These are phyloP conservation scores for Moesziomyces sp. DNA, from an alignment of 1,284 basidiomycete genomes.

Conservation along the genomic window DNA sequence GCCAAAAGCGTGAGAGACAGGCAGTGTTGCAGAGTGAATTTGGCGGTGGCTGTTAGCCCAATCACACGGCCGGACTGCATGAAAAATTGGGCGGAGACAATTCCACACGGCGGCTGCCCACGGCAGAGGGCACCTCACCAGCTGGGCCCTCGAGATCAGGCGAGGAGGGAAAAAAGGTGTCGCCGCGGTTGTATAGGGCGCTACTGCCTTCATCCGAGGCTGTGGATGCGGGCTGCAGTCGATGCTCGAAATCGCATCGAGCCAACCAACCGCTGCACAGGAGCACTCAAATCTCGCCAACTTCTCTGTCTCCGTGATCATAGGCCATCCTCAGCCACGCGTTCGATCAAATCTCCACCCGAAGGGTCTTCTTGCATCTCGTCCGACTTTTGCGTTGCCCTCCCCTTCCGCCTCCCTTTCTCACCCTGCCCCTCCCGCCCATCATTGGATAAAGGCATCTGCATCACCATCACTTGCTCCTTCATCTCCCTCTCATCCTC, in stretches of 20 bases:
- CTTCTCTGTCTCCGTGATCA: background rate
- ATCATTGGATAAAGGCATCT: background rate
- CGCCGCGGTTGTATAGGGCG: conserved; percentile 18
- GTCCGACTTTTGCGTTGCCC: no score
- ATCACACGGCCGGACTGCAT: conserved; percentile 13
- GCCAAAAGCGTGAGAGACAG: background rate
- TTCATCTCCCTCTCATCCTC: conserved; percentile 2
- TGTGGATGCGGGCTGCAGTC: background rate
- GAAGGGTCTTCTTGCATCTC: no score
- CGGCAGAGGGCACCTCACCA: background rate
- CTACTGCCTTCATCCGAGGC: conserved; percentile 35
- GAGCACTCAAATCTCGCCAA: background rate
- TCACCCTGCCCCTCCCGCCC: background rate
- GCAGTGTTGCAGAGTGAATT: conserved; percentile 1
- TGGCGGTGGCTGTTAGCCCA: conserved; percentile 2
- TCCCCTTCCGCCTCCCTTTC: background rate
- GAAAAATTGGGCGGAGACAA: background rate
- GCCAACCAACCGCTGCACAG: background rate
- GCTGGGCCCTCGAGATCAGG: background rate
- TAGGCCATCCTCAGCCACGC: background rate
- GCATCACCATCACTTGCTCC: background rate
- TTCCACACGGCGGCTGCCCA: background rate
- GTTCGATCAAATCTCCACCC: background rate
- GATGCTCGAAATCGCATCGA: background rate
- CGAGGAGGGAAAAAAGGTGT: conserved; percentile 1